Evolutionary conservation across 2,329 filamentous ascomycete species (phyloP).

Genomic region (Coleophoma crateriformis): DNA sequence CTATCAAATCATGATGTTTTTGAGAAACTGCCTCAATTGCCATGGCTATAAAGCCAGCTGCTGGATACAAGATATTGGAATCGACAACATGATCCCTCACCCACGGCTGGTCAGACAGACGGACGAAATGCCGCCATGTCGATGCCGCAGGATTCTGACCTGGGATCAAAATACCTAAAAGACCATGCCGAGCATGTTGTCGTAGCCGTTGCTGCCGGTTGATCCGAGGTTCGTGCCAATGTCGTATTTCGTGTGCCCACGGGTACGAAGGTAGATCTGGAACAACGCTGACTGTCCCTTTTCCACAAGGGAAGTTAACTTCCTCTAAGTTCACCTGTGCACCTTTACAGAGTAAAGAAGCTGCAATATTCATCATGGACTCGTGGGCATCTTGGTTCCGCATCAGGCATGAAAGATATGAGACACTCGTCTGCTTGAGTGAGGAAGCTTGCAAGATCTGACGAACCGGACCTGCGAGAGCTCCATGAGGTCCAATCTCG

Average conservation of each 20-base stretch:
- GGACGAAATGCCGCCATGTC: conserved; percentile 24
- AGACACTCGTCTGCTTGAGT: background rate
- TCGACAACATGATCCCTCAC: conserved; percentile 22
- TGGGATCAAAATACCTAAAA: conserved; percentile 20
- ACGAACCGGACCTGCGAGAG: conserved; percentile 8
- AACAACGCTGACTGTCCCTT: conserved; percentile 36
- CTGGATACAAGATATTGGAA: conserved; percentile 20
- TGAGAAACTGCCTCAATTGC: conserved; percentile 21
- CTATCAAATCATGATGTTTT: background rate
- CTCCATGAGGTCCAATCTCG: conserved; percentile 11
- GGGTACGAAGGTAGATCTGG: conserved; percentile 43
- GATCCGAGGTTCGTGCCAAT: conserved; percentile 47
- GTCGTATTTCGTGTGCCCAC: conserved; percentile 45
- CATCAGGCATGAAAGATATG: background rate
- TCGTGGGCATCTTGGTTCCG: conserved; percentile 1
- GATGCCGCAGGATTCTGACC: conserved; percentile 13
- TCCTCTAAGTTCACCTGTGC: background rate
- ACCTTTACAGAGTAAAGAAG: conserved; percentile 1
- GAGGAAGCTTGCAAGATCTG: background rate
- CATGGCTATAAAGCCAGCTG: conserved; percentile 23
- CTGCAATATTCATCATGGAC: background rate
- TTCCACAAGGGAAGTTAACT: background rate
- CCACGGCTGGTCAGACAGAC: conserved; percentile 21
- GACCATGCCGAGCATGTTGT: conserved; percentile 33
- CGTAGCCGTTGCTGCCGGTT: conserved; percentile 38